Percentiles rank a stretch among this genome's conserved stretches.
Evolutionary conservation across 2,329 filamentous ascomycete species (phyloP).

Genomic region (Lasiodiplodia theobromae): DNA sequence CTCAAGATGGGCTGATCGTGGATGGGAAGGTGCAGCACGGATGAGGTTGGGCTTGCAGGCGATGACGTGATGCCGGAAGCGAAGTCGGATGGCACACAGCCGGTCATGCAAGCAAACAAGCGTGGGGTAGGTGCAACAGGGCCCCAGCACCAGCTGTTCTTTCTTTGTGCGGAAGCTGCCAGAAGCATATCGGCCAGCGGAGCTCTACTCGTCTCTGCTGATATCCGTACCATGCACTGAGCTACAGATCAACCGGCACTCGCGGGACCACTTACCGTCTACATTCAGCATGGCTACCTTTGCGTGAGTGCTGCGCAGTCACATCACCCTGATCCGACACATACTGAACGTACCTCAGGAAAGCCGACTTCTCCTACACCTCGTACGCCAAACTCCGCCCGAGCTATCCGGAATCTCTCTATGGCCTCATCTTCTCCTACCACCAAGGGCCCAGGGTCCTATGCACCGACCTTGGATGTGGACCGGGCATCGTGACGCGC

Average conservation of each 20-base stretch:
- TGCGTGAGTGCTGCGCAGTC: neutral
- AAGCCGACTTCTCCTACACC: constrained; percentile 62
- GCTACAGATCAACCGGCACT: neutral
- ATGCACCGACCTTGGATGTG: constrained; percentile 68
- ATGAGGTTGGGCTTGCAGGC: neutral
- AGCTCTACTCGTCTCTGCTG: neutral
- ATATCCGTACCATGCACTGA: neutral
- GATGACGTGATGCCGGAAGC: constrained; percentile 12
- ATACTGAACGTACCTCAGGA: constrained; percentile 48
- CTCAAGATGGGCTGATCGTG: neutral
- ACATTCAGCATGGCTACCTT: constrained; percentile 34
- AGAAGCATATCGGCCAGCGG: neutral
- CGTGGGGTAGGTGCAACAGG: constrained; percentile 6
- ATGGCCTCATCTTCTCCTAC: constrained; percentile 61
- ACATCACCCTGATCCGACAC: constrained; percentile 49
- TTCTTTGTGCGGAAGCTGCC: neutral
- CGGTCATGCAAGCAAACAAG: neutral
- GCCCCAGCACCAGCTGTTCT: neutral
- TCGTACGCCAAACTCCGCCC: constrained; percentile 68
- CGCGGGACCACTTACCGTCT: neutral
- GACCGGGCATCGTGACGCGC: constrained; percentile 65
- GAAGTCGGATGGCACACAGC: constrained; percentile 12
- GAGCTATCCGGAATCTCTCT: constrained; percentile 63
- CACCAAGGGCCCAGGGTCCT: constrained; percentile 53
- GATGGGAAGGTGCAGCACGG: neutral